Evolutionary conservation across 225 moss, liverwort and hornwort genomes (phyloP), one percentile per base, ranked within the genome.

Genomic region (Climacium dendroides): DNA sequence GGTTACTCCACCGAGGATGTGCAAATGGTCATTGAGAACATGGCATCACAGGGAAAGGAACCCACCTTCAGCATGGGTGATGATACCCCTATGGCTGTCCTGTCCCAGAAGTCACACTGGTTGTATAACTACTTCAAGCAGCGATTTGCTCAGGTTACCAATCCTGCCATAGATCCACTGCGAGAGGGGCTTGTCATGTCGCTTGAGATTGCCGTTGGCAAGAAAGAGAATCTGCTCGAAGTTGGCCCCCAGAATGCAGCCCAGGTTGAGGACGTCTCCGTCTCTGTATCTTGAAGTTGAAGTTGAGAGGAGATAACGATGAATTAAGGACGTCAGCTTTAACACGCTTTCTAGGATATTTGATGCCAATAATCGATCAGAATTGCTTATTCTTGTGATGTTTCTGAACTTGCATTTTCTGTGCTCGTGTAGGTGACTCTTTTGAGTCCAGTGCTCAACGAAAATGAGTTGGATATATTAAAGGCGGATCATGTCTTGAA

Each of bases 171-270:
- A 78, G 97, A 97, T 88, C 94, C 97, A 55, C 76, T 96, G 74
- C 91, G 97, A 86, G 97, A 97, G 84, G 96, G 97, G 23, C 89
- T 97, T 77, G 96, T 97, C n/a, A 97, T 97, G 96, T 97, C 97
- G 10, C 90, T 97, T 84, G 97, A 97, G 89, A 93, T 96, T 41
- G 93, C 92, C 79, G 88, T 96, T 59, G 97, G 97, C 75, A 96
- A 93, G 90, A 93, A 93, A 20, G 96, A 92, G 89, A 97, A 97
- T 89, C 76, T 97, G 71, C 93, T 97, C 74, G 92, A 95, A 85
- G 92, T 92, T 81, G 96, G 93, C 58, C 92, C 96, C 23, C 90
- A 91, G 72, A 95, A 95, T 85, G 96, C 95, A 64, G 95, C 90
- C 74, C 95, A 95, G 96, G 57, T 78, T 77, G 65, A 47, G 75